These are phyloP conservation scores for Delphinella strobiligena DNA, from an alignment of 2,329 filamentous ascomycete species.

Conservation along the genomic window DNA sequence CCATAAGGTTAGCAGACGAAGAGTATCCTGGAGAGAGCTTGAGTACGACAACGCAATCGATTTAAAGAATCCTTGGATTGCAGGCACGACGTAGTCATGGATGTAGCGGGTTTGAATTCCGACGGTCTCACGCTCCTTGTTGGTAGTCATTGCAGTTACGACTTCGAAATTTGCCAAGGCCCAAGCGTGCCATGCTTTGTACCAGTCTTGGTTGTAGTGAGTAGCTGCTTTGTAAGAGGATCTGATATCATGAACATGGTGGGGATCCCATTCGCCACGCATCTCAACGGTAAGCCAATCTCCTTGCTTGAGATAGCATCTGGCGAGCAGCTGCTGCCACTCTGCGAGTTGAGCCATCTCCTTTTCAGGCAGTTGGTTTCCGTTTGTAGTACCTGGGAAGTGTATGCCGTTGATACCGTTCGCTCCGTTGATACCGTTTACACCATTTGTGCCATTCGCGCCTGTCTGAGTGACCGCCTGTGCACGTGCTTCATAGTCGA, in stretches of 20 bases:
- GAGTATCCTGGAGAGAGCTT: constrained; percentile 89
- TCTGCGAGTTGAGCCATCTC: constrained; percentile 39
- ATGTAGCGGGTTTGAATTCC: constrained; percentile 56
- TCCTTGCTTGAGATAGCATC: constrained; percentile 91
- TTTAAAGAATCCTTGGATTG: constrained; percentile 91
- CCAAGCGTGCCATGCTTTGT: constrained; percentile 99
- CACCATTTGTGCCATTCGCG: constrained; percentile 29
- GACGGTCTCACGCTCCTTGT: constrained; percentile 47
- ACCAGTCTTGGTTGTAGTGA: constrained; percentile 87
- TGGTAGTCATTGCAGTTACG: constrained; percentile 65
- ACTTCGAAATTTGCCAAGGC: constrained; percentile 97
- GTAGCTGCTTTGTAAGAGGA: constrained; percentile 87
- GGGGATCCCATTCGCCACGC: constrained; percentile 78
- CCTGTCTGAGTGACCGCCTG: constrained; percentile 20
- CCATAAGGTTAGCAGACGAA: constrained; percentile 88
- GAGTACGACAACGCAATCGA: constrained; percentile 86
- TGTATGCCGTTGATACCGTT: constrained; percentile 29
- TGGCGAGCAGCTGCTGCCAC: constrained; percentile 64
- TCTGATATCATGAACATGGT: constrained; percentile 77
- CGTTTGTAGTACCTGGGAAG: constrained; percentile 17
- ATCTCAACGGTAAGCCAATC: constrained; percentile 88
- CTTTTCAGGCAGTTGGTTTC: constrained; percentile 21
- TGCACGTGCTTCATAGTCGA: constrained; percentile 40
- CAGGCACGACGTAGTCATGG: constrained; percentile 82
- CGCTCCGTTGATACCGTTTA: constrained; percentile 32